These are phyloP conservation scores for Nissolia schottii DNA, from an alignment of 306 rosid genomes.

Conservation along the genomic window DNA sequence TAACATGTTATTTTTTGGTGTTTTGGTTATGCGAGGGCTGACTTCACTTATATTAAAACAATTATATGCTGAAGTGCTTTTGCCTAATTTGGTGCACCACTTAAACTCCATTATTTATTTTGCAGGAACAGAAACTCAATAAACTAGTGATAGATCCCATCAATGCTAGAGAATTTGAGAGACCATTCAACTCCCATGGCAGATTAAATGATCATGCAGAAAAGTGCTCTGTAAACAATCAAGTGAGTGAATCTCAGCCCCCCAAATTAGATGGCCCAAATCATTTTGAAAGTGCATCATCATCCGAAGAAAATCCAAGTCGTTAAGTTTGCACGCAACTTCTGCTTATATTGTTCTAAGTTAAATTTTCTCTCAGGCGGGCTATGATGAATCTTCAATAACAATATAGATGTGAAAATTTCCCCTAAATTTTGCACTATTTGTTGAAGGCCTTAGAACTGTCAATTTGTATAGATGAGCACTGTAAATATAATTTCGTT, in stretches of 20 bases:
- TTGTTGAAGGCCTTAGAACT: slow-evolving; percentile 1
- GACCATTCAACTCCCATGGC: slow-evolving; percentile 50
- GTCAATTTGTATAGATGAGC: slow-evolving; percentile 31
- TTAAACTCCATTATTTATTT: not conserved
- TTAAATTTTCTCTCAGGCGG: not conserved
- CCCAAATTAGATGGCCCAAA: slow-evolving; percentile 37
- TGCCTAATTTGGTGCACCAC: not conserved
- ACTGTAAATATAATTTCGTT: slow-evolving; percentile 46
- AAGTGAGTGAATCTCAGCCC: slow-evolving; percentile 37
- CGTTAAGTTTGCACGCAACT: slow-evolving; percentile 21
- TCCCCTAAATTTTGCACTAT: slow-evolving; percentile 12
- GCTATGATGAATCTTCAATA: slow-evolving; percentile 18
- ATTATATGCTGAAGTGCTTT: not conserved
- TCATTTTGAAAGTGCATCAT: slow-evolving; percentile 36
- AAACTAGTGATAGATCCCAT: slow-evolving; percentile 53
- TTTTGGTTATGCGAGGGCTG: not conserved
- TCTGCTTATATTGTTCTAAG: slow-evolving; percentile 15
- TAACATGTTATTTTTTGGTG: not conserved
- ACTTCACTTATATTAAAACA: not conserved
- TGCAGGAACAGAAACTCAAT: slow-evolving; percentile 72
- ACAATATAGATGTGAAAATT: slow-evolving; percentile 13
- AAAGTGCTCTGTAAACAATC: slow-evolving; percentile 39
- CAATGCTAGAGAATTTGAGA: slow-evolving; percentile 58
- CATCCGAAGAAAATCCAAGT: slow-evolving; percentile 42
- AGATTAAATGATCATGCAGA: slow-evolving; percentile 50